Percentiles rank a stretch among this genome's conserved stretches.
Evolutionary conservation across 768 basidiomycete genomes (phyloP).

Genomic region (Crucibulum laeve): DNA sequence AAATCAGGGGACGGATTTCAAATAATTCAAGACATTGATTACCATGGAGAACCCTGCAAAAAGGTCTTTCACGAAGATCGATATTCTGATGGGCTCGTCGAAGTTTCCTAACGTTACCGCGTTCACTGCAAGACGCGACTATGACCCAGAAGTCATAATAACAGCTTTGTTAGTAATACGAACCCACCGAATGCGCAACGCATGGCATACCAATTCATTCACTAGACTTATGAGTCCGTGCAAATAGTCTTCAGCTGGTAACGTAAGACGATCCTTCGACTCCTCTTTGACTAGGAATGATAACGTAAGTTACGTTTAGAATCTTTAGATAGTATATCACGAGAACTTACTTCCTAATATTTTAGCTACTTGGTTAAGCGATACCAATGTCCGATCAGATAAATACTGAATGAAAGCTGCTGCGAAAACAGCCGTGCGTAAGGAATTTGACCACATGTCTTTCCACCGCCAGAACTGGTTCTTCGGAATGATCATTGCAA

Average conservation of each 20-base stretch:
- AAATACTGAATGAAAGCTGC: constrained; percentile 67
- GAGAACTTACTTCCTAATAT: constrained; percentile 62
- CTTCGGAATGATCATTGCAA: constrained; percentile 60
- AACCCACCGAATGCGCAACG: too few relatives aligned
- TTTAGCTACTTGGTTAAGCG: constrained; percentile 46
- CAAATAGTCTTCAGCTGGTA: constrained; percentile 77
- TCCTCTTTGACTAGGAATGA: constrained; percentile 52
- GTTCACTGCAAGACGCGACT: constrained; percentile 81
- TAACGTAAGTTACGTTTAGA: neutral
- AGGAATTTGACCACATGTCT: constrained; percentile 73
- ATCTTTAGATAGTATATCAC: neutral
- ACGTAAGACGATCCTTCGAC: constrained; percentile 60
- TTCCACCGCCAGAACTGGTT: constrained; percentile 85
- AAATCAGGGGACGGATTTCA: neutral
- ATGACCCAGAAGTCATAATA: neutral
- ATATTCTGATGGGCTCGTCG: constrained; percentile 74
- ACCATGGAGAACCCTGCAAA: constrained; percentile 87
- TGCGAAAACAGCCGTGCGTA: constrained; percentile 64
- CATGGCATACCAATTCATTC: constrained; percentile 78
- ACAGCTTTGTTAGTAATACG: too few relatives aligned
- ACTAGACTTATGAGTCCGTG: constrained; percentile 75
- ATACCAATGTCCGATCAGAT: constrained; percentile 50
- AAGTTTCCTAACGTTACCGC: constrained; percentile 81
- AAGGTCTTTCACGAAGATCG: constrained; percentile 73
- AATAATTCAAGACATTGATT: constrained; percentile 6